Base-by-base conservation (phyloP, 139 green algal genomes). In the Chlamydomonas urium region DNA sequence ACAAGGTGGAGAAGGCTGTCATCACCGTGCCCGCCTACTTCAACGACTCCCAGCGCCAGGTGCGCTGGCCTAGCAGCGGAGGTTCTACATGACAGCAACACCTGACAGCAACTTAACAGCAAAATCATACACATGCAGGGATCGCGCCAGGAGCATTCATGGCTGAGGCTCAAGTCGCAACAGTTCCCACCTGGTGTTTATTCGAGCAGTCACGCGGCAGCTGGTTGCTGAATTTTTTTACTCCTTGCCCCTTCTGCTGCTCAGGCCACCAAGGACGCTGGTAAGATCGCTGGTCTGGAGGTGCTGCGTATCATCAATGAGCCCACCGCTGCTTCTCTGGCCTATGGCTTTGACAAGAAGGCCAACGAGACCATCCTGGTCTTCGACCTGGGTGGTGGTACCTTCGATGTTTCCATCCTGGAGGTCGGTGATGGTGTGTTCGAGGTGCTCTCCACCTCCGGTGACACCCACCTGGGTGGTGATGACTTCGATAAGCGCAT, bases 401-500 rank as follows among this genome's bases (percentile, higher is more conserved):
- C 96, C 34, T 99, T 99, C 80, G 96, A 99, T 80, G 96, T 99
- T 57, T 98, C 93, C 0, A 81, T 96, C 8, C 86, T 97, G 65
- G 90, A 94, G 86, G 89, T 91, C 56, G 95, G 96, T n/a, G 96
- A 98, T 75, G 96, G 96, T 60, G 96, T 99, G 59, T 99, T 99
- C 77, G 96, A 99, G 89, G 96, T 99, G 77, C 84, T 99, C 71
- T 96, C 91, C 76, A 99, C 96, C 62, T 90, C 75, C 2, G 96
- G 96, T 65, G 96, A 99, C 87, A 99, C 96, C 4, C 93, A 98
- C 84, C 86, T 99, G 61, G 96, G 96, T 62, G 96, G 96, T 42
- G 96, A 99, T 83, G 96, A 99, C 86, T 99, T 99, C 81, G 95
- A 99, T 87, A 97, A 97, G 90, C 88, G 94, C 81, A 97, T 99